These are phyloP conservation scores for Xylaria longipes DNA, from an alignment of 495 filamentous ascomycete species.

Conservation along the genomic window DNA sequence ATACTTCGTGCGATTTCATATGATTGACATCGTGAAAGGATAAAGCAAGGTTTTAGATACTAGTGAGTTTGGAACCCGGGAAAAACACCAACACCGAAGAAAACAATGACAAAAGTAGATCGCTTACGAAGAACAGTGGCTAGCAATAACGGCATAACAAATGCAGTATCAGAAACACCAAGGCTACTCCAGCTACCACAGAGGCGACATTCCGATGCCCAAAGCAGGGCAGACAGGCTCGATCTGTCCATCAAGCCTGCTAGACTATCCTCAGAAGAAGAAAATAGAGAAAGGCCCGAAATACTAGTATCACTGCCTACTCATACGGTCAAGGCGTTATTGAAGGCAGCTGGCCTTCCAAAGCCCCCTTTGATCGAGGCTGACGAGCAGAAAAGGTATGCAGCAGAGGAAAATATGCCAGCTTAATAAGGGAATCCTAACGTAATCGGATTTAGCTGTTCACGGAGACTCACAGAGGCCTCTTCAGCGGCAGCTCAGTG, in stretches of 20 bases:
- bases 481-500: conserved; percentile 22
- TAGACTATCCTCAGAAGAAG: not conserved
- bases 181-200: not conserved
- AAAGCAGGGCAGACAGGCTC: conserved; percentile 7
- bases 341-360: not conserved
- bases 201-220: conserved; percentile 15
- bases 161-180: not conserved
- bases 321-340: conserved; percentile 7
- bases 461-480: not conserved
- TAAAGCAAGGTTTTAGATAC: not conserved
- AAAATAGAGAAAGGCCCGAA: not conserved
- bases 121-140: conserved; percentile 21
- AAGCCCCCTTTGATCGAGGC: conserved; percentile 8
- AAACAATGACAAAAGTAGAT: not conserved
- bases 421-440: not conserved
- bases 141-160: not conserved
- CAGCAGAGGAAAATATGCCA: not conserved
- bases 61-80: conserved; percentile 8
- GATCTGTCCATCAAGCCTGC: conserved; percentile 5
- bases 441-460: not conserved
- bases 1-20: not conserved
- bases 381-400: conserved; percentile 1
- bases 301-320: not conserved
- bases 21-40: not conserved
- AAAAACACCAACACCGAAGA: not conserved